Evolutionary conservation across 1,284 basidiomycete genomes (phyloP), one percentile per base, ranked within the genome.

Genomic region (Leucoagaricus sp.): DNA sequence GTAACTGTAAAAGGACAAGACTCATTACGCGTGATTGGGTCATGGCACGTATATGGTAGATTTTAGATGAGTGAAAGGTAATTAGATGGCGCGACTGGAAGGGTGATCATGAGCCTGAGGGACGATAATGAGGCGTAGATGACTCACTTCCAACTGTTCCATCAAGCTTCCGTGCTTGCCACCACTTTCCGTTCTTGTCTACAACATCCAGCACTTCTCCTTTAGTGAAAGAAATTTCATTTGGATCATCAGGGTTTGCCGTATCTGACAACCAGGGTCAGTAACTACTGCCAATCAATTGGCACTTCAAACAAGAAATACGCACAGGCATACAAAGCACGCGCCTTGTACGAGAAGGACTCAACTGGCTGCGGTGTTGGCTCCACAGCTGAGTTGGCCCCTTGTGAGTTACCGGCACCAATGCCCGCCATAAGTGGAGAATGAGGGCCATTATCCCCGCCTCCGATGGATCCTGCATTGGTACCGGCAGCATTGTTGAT

Each of bases 101-200:
- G 4, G 55, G 55, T 53, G 49, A 59, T 53, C 68, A 55, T 70
- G 52, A 68, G 58, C 68, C 57, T 23, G 52, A 17, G 50, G 58
- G 57, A 38, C 51, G 10, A 44, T 45, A 33, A 23, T 26, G 53
- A 53, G 44, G 26, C 13, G 33, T 55, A n/a, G 41, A 17, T 13
- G n/a, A 82, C 86, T 73, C 69, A 91, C 89, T 94, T 77, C 96
- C 89, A 62, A 86, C 77, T 58, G 84, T 76, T 49, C 95, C 96
- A 67, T 93, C 89, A 13, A 82, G 70, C 71, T 93, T 98, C 67
- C 81, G 87, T 45, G 94, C 94, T 72, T 96, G 94, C 93, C 93
- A 98, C 93, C 93, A 96, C 72, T 95, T 95, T 53, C 93, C 94
- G 64, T 88, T 84, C 71, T 93, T 96, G 75, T 99, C 97, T 52